A percentile compares a stretch with the other conserved stretches of the same genome.
Conservation (phyloP, 805 yeast genomes). For the Kuraishia piskuri region DNA sequence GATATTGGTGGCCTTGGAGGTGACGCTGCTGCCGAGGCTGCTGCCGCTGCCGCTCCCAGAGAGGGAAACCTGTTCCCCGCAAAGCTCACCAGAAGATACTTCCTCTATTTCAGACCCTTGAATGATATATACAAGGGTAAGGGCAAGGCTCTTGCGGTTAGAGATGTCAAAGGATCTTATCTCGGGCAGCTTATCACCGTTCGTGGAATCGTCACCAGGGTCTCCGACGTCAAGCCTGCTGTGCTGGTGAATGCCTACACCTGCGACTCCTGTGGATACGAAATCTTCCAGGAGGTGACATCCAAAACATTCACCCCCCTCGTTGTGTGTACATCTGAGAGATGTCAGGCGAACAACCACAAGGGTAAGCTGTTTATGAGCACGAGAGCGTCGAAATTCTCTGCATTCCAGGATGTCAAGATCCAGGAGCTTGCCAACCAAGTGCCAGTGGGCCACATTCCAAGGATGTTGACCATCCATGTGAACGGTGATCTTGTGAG, state of each 20-base stretch:
- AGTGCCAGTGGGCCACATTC: conserved; percentile 97
- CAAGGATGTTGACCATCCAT: conserved; percentile 77
- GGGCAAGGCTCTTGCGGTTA: conserved; percentile 66
- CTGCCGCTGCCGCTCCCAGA: conserved; percentile 14
- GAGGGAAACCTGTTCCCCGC: conserved; percentile 66
- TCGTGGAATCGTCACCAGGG: conserved; percentile 91
- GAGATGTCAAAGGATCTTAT: conserved; percentile 78
- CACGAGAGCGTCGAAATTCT: conserved; percentile 92
- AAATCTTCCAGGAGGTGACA: conserved; percentile 90
- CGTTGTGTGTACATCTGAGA: conserved; percentile 73
- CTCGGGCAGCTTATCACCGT: conserved; percentile 86
- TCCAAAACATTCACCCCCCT: conserved; percentile 82
- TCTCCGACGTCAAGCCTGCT: conserved; percentile 92
- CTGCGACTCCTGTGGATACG: conserved; percentile 96
- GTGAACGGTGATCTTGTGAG: conserved; percentile 91
- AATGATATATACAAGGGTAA: conserved; percentile 29
- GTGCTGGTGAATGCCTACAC: conserved; percentile 90
- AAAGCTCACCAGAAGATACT: conserved; percentile 78
- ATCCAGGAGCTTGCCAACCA: conserved; percentile 92
- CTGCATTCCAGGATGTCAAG: conserved; percentile 91
- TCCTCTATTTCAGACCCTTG: conserved; percentile 78
- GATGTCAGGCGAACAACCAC: conserved; percentile 69
- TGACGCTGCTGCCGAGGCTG: conserved; percentile 18
- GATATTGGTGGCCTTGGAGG: conserved; percentile 41
- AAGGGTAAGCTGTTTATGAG: conserved; percentile 88